These are phyloP conservation scores for Plantago elongata DNA, from an alignment of 257 asterid species.

Conservation along the genomic window DNA sequence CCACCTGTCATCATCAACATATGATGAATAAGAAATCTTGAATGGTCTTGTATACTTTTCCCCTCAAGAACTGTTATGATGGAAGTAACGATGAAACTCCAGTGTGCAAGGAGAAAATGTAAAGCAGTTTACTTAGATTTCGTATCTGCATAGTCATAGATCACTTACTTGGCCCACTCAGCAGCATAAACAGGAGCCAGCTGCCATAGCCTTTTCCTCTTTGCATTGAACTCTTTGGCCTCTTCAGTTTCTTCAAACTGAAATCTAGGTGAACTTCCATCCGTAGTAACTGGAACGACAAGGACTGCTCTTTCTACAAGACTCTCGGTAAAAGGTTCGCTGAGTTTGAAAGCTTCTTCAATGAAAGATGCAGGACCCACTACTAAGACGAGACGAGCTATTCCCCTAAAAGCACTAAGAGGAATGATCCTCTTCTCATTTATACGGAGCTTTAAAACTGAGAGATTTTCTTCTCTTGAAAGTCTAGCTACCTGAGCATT, in stretches of 20 bases:
- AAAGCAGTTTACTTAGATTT: background rate
- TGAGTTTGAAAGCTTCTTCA: constrained; percentile 56
- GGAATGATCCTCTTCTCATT: constrained; percentile 60
- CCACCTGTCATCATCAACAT: constrained; percentile 59
- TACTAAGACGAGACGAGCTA: constrained; percentile 83
- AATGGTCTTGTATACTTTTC: background rate
- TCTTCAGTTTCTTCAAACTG: constrained; percentile 65
- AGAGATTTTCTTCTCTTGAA: constrained; percentile 78
- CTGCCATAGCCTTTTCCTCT: constrained; percentile 87
- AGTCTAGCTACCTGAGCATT: constrained; percentile 77
- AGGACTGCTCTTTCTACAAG: constrained; percentile 81
- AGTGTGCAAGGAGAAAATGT: background rate
- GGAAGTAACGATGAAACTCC: background rate
- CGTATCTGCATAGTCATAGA: background rate
- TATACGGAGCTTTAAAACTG: constrained; percentile 81
- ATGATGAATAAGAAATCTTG: constrained; percentile 10
- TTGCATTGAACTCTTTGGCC: constrained; percentile 40
- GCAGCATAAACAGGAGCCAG: constrained; percentile 53
- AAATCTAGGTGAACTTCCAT: constrained; percentile 49
- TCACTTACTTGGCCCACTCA: constrained; percentile 81
- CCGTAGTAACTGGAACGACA: constrained; percentile 77
- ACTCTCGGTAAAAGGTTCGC: constrained; percentile 65
- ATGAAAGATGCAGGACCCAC: constrained; percentile 78
- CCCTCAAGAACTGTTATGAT: background rate
- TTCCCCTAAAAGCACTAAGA: constrained; percentile 74